Evolutionary conservation across 257 asterid species (phyloP), one percentile per base, ranked within the genome.

Genomic region (Verbena officinalis): DNA sequence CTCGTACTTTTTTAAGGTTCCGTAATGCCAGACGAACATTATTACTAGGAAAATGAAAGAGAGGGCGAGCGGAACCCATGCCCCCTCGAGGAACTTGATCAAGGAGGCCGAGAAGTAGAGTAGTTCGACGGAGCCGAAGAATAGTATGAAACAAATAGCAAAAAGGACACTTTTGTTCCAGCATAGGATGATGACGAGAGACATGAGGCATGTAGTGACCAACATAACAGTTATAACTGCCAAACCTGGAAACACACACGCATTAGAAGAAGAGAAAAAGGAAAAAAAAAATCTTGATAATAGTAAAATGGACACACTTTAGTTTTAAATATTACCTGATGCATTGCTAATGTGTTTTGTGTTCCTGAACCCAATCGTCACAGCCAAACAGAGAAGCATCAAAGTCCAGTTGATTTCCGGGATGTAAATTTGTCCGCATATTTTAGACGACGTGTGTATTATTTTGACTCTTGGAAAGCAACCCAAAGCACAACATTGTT

Each of bases 31-130:
- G 24, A 67, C 51, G 45, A 73, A 83, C 87, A 83, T 85, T 42
- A 78, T 64, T 7, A 56, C 39, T 3, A 85, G 79, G 45, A 85
- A 75, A 53, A 83, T 53, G 7, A 78, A 55, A 0, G 89, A 81
- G 14, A 85, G 84, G 0, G 74, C 84, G 15, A 83, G 48, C 0
- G 89, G 89, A 42, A 85, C 89, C 93, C 93, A 85, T 11, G 93
- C 93, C 8, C 93, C 93, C 39, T 85, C 93, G 0, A 57, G 82
- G 70, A 85, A 85, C 77, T 85, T 85, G 68, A 78, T 76, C 15
- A 85, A 81, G 5, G 93, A 83, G 55, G 93, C 85, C 0, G 87
- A 83, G 74, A 85, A 85, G 77, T 80, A 85, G 59, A 85, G 93
- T 1, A 77, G 82, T 59, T 85, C 93, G 19, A 85, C 72, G 19